Evolutionary conservation across 2,329 filamentous ascomycete species (phyloP), one percentile per base, ranked within the genome.

Genomic region (Septoria linicola): DNA sequence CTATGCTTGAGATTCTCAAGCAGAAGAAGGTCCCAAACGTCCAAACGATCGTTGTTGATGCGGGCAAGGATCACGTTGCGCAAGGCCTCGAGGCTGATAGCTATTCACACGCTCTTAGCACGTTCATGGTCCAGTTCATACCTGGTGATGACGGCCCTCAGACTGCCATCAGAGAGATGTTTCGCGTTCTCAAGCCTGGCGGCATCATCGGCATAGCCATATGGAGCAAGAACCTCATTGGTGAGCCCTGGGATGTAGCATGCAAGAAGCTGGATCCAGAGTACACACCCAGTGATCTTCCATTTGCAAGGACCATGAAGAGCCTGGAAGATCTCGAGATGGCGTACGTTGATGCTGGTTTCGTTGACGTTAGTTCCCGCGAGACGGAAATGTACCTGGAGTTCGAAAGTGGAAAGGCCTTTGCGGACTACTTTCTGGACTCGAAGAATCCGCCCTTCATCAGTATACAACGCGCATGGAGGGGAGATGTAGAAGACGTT

Each of bases 371-470:
- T n/a, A n/a, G n/a, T n/a, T 39, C n/a, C 21, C n/a, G 23, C 21
- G 45, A 49, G 42, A 43, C 21, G 17, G 43, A 49, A 21, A 8
- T 51, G 17, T 35, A 7, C 1, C 25, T 52, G n/a, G 35, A 32
- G 17, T 55, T 47, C 17, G 30, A 35, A 25, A n/a, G n/a, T n/a
- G n/a, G n/a, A n/a, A n/a, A n/a, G n/a, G n/a, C n/a, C n/a, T n/a
- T n/a, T n/a, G 44, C 40, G 36, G 49, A 52, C 8, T 52, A 48
- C 30, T 52, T 52, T 17, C 13, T 49, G 4, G 31, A 49, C 20
- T 42, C 42, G 21, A 30, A 32, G 14, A 52, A 55, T 45, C 49
- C 53, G 19, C 23, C 40, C 7, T 49, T 55, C 25, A 8, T 52
- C 21, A 32, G 19, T 10, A 43, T 46, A 44, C 32, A 48, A 37